Conservation (phyloP, 1,284 basidiomycete genomes). For the Cystobasidium slooffiae region DNA sequence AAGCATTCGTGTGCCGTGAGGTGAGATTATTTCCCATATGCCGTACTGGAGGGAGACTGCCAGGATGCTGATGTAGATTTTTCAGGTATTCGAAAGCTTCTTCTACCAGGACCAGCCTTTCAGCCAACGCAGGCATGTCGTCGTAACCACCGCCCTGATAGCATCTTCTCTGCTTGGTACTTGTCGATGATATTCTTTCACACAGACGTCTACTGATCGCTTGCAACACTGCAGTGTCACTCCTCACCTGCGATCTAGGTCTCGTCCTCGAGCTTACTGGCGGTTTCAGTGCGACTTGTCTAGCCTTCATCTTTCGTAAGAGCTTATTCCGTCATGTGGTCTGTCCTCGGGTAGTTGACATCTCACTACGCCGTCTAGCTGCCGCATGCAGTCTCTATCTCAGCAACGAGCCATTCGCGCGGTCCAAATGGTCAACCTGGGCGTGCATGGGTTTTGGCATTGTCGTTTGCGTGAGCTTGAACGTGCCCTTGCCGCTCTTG, state of each 20-base stretch:
- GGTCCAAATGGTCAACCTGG: conserved; percentile 73
- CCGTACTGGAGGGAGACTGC: neutral
- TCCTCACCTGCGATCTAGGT: conserved; percentile 94
- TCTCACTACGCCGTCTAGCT: conserved; percentile 55
- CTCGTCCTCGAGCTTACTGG: conserved; percentile 97
- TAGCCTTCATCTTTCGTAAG: conserved; percentile 77
- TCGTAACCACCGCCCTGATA: conserved; percentile 86
- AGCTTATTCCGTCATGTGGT: neutral
- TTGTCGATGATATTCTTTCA: conserved; percentile 52
- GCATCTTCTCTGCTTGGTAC: conserved; percentile 79
- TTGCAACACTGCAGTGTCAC: conserved; percentile 71
- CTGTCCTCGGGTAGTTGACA: neutral
- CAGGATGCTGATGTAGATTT: conserved; percentile 51
- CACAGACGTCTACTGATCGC: conserved; percentile 62
- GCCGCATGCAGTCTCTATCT: conserved; percentile 84
- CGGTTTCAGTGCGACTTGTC: conserved; percentile 87
- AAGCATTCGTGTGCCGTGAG: conserved; percentile 92
- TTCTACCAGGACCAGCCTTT: conserved; percentile 86
- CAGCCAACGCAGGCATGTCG: conserved; percentile 79
- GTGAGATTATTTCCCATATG: conserved; percentile 59
- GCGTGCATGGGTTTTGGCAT: conserved; percentile 74
- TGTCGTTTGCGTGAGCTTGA: conserved; percentile 74
- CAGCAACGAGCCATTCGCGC: conserved; percentile 64
- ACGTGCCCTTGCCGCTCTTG: conserved; percentile 13
- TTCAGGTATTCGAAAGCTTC: conserved; percentile 84